Evolutionary conservation across 2,329 filamentous ascomycete species (phyloP).

Genomic region (Trichoderma gracile): DNA sequence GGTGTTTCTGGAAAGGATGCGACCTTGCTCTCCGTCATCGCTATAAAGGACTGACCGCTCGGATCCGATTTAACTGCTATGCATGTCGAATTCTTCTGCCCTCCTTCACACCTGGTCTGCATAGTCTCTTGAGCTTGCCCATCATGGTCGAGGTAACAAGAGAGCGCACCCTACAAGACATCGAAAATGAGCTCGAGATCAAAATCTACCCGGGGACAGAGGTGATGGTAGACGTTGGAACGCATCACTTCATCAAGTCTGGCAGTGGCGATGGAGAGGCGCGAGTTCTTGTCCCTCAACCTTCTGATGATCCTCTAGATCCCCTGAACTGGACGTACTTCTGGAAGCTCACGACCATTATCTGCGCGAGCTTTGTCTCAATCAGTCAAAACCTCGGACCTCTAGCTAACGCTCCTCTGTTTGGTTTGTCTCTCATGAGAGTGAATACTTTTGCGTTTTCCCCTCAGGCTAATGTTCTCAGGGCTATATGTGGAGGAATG

Average conservation of each 20-base stretch:
- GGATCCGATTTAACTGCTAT: not conserved
- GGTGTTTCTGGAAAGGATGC: not conserved
- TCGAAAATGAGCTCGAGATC: slow-evolving; percentile 23
- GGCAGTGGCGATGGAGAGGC: not conserved
- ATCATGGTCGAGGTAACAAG: not conserved
- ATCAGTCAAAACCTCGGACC: slow-evolving; percentile 16
- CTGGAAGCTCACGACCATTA: slow-evolving; percentile 9
- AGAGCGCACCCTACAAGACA: slow-evolving; percentile 5
- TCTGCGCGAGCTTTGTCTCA: slow-evolving; percentile 10
- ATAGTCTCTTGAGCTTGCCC: not conserved
- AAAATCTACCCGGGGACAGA: slow-evolving; percentile 13
- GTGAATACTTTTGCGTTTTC: too few relatives aligned
- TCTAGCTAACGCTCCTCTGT: slow-evolving; percentile 13
- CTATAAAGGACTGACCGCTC: not conserved
- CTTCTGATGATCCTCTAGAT: slow-evolving; percentile 13
- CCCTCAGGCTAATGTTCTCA: not conserved
- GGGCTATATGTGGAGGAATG: slow-evolving; percentile 18
- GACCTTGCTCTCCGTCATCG: not conserved
- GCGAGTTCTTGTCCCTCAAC: slow-evolving; percentile 17
- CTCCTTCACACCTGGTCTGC: not conserved
- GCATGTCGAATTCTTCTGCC: not conserved
- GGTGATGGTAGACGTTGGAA: slow-evolving; percentile 17
- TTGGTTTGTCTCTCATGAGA: not conserved
- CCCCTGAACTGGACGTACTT: slow-evolving; percentile 2
- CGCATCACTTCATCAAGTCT: slow-evolving; percentile 19